Conservation (phyloP, 768 basidiomycete species). For the Russula sp. region DNA sequence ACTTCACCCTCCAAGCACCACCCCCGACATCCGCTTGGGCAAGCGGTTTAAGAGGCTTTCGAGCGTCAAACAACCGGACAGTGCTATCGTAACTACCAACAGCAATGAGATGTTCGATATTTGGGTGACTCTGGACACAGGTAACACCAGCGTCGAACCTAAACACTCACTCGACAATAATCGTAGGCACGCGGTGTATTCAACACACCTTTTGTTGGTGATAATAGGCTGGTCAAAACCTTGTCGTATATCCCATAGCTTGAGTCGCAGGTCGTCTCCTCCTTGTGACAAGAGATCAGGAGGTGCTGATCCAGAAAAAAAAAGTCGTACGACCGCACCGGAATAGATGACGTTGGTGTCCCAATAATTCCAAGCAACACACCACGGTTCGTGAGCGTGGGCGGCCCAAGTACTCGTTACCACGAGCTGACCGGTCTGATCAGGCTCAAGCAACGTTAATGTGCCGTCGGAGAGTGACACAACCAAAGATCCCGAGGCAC, state of each 20-base stretch:
- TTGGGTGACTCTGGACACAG: slow-evolving; percentile 76
- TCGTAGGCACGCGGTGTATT: not conserved
- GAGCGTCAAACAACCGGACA: slow-evolving; percentile 76
- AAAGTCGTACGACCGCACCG: slow-evolving; percentile 37
- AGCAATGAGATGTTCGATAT: slow-evolving; percentile 72
- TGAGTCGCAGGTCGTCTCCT: slow-evolving; percentile 86
- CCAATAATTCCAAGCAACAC: slow-evolving; percentile 88
- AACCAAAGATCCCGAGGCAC: slow-evolving; percentile 51
- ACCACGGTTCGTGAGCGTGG: slow-evolving; percentile 94
- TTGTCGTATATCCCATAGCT: slow-evolving; percentile 82
- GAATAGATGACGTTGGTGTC: slow-evolving; percentile 73
- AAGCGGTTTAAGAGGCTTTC: slow-evolving; percentile 56
- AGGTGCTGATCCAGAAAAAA: not conserved
- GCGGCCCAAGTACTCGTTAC: slow-evolving; percentile 67
- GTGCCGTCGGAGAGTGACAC: slow-evolving; percentile 80
- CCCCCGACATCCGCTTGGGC: slow-evolving; percentile 67
- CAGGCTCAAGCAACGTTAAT: slow-evolving; percentile 51
- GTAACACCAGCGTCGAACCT: slow-evolving; percentile 95
- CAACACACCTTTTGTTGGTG: slow-evolving; percentile 58
- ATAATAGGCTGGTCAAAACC: slow-evolving; percentile 53
- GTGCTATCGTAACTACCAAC: slow-evolving; percentile 90
- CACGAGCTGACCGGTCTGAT: slow-evolving; percentile 37
- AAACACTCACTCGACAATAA: not conserved
- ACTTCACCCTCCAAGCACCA: slow-evolving; percentile 93
- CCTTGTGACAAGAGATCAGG: slow-evolving; percentile 40